These are phyloP conservation scores for Annulohypoxylon bovei DNA, from an alignment of 495 filamentous ascomycete genomes.

Conservation along the genomic window DNA sequence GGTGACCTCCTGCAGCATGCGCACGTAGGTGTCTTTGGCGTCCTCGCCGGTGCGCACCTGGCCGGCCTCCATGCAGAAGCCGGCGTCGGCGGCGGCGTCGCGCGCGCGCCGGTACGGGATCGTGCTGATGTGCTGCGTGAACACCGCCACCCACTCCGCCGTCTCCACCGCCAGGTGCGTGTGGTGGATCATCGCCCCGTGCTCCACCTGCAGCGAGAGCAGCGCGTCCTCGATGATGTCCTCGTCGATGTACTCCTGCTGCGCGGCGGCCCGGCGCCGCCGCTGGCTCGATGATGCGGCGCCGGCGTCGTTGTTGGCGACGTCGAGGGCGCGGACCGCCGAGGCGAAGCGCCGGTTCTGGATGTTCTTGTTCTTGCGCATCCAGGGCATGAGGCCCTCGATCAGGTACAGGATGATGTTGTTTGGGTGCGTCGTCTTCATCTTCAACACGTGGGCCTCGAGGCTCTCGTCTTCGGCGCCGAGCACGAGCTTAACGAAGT, in stretches of 20 bases:
- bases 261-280: constrained; percentile 55
- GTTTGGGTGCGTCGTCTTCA: constrained; percentile 64
- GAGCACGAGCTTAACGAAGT: constrained; percentile 73
- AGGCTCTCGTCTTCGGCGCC: constrained; percentile 59
- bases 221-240: constrained; percentile 79
- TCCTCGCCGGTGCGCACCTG: constrained; percentile 80
- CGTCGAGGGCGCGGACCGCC: constrained; percentile 67
- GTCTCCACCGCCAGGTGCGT: constrained; percentile 70
- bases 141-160: constrained; percentile 79
- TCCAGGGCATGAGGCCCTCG: constrained; percentile 73
- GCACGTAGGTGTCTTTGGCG: constrained; percentile 73
- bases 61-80: constrained; percentile 85
- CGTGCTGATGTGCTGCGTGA: constrained; percentile 83
- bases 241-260: constrained; percentile 69
- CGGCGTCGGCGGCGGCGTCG: constrained; percentile 58
- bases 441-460: constrained; percentile 65
- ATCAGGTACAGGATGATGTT: constrained; percentile 77
- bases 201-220: constrained; percentile 73
- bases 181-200: constrained; percentile 77
- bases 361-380: constrained; percentile 74
- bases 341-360: constrained; percentile 74
- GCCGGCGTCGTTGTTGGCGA: constrained; percentile 8
- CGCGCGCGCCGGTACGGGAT: constrained; percentile 71
- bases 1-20: constrained; percentile 81
- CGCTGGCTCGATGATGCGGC: constrained; percentile 25